Percentiles rank a stretch among this genome's conserved stretches.
phyloP scores from a whole-genome alignment of 2,329 filamentous ascomycete species.

The Cytospora paraplurivora region DNA sequence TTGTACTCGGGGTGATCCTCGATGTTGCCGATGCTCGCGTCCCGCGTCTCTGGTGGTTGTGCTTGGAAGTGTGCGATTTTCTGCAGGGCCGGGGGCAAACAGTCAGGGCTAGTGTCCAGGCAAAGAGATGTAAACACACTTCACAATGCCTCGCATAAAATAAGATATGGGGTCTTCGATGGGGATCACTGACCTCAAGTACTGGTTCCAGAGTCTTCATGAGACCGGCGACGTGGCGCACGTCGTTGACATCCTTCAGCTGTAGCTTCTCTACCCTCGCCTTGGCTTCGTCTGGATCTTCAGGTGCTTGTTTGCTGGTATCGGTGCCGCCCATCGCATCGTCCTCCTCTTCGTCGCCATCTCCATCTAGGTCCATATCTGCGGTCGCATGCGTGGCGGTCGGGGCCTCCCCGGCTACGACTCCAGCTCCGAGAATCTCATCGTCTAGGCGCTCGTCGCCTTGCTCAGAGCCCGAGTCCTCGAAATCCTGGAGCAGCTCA shows the following conservation, averaged over 20 bases:
- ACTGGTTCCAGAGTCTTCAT: conserved; percentile 82
- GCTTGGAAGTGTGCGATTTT: conserved; percentile 79
- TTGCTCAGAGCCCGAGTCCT: conserved; percentile 78
- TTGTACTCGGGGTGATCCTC: conserved; percentile 93
- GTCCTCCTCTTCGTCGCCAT: conserved; percentile 63
- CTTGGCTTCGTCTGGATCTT: conserved; percentile 71
- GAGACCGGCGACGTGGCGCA: conserved; percentile 75
- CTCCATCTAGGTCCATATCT: conserved; percentile 62
- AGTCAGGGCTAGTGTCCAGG: conserved; percentile 69
- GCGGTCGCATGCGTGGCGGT: conserved; percentile 42
- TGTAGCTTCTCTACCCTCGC: conserved; percentile 83
- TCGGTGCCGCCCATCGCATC: conserved; percentile 53
- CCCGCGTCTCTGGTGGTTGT: conserved; percentile 63
- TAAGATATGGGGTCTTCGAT: conserved; percentile 28
- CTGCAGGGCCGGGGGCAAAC: conserved; percentile 58
- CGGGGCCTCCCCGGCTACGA: conserved; percentile 42
- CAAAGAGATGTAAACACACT: conserved; percentile 64
- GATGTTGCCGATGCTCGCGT: conserved; percentile 71
- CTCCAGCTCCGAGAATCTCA: conserved; percentile 46
- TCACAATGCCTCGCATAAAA: conserved; percentile 37
- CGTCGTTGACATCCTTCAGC: conserved; percentile 71
- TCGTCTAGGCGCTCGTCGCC: conserved; percentile 61
- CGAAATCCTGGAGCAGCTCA: conserved; percentile 89
- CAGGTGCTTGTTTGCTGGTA: conserved; percentile 52
- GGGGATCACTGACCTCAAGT: conserved; percentile 68